Base-by-base conservation (phyloP, 352 stramenopile species). In the Bremia lactucae region DNA sequence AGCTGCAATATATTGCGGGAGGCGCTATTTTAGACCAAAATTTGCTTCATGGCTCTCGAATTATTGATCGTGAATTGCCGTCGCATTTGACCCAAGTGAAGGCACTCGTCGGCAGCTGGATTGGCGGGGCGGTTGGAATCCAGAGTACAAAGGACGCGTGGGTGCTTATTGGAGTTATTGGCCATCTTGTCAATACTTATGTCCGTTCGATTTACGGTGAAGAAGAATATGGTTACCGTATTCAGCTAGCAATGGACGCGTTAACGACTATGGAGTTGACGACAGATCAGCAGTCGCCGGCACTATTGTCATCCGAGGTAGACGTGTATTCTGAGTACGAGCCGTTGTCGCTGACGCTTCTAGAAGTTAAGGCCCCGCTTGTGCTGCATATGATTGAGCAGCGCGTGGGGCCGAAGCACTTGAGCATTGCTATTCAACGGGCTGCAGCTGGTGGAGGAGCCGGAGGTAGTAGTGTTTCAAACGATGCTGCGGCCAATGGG, bases 331-430 rank as follows among this genome's bases (percentile, higher is more conserved):
- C 74, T 9, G 77, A 87, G 47, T 88, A 88, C 23, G 79, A 88
- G 14, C 77, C 79, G 1, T 63, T 65, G 19, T 83, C 64, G 8
- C 25, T 88, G 25, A 73, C 74, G 9, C 74, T 92, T 31, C 65
- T 92, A 1, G 76, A 89, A 46, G 73, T 87, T 2, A 92, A 92
- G 39, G 74, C 74, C 2, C 77, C 77, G 26, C 52, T 89, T 0
- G 75, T 92, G 26, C 42, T 92, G n/a, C 79, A 89, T 49, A 92
- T 92, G 79, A 87, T 92, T 40, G 79, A 92, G 39, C 78, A 91
- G 47, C 74, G 75, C 11, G 75, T 90, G 4, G 72, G 73, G 5
- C 64, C 57, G 1, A 87, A 86, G 31, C 74, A 88, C 42, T 41
- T 91, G 6, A 63, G 61, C 2, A 82, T 91, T 20, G 68, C 78